These are phyloP conservation scores for thale cress (Arabidopsis thaliana) DNA, from an alignment of 345 rosid species.

Conservation along the genomic window TAIR10.1 NC_003075.7:11165001-11165500, in stretches of 20 bases:
- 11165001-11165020: slow-evolving; percentile 7
- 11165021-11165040: background rate
- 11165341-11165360: slow-evolving; percentile 84
- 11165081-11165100: slow-evolving; percentile 76
- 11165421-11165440: slow-evolving; percentile 50
- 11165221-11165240: slow-evolving; percentile 93
- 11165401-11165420: slow-evolving; percentile 88
- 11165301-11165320: slow-evolving; percentile 85
- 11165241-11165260: slow-evolving; percentile 58
- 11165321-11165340: slow-evolving; percentile 82
- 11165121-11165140: slow-evolving; percentile 95
- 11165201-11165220: slow-evolving; percentile 78
- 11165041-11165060: slow-evolving; percentile 12
- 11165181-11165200: slow-evolving; percentile 80
- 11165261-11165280: slow-evolving; percentile 34
- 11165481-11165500: slow-evolving; percentile 20
- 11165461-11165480: background rate
- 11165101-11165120: slow-evolving; percentile 99
- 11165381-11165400: slow-evolving; percentile 90
- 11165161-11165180: slow-evolving; percentile 80
- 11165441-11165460: slow-evolving; percentile 11
- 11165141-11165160: slow-evolving; percentile 85
- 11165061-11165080: slow-evolving; percentile 87
- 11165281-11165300: slow-evolving; percentile 15
- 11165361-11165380: slow-evolving; percentile 95